phyloP scores from a whole-genome alignment of 2,329 filamentous ascomycete genomes.

The Fusarium nelsonii region DNA sequence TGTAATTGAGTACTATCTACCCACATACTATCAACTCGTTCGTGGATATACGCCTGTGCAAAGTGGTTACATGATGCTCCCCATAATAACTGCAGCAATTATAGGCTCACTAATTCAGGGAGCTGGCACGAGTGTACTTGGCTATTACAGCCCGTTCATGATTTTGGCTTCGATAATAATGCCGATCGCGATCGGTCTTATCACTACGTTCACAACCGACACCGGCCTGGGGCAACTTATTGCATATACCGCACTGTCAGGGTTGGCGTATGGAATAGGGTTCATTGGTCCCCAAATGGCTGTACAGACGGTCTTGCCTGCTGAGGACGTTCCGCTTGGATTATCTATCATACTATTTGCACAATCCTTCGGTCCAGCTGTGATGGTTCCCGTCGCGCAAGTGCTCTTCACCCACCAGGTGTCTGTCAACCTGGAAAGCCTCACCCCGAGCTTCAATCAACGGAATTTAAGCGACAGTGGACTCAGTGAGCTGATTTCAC shows the following conservation, averaged over 20 bases:
- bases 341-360: constrained; percentile 43
- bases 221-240: constrained; percentile 13
- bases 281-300: constrained; percentile 30
- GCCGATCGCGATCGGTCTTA: constrained; percentile 13
- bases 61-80: constrained; percentile 46
- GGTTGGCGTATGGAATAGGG: constrained; percentile 26
- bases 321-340: constrained; percentile 30
- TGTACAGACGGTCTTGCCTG: constrained; percentile 12
- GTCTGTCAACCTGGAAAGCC: constrained; percentile 5
- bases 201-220: constrained; percentile 22
- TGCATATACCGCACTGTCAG: constrained; percentile 13
- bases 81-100: constrained; percentile 27
- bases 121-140: constrained; percentile 16
- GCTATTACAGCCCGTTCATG: constrained; percentile 35
- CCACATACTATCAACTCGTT: constrained; percentile 58
- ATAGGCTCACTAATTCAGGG: constrained; percentile 27
- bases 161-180: constrained; percentile 20
- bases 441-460: background rate
- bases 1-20: constrained; percentile 53
- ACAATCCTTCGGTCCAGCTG: constrained; percentile 37
- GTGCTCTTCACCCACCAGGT: constrained; percentile 37
- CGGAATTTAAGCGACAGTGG: constrained; percentile 1
- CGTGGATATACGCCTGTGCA: constrained; percentile 53
- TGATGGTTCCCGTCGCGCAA: constrained; percentile 34
- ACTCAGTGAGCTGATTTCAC: background rate